Evolutionary conservation across 768 basidiomycete species (phyloP), one percentile per base, ranked within the genome.

Genomic region (Dacryopinax primogenitus): DNA sequence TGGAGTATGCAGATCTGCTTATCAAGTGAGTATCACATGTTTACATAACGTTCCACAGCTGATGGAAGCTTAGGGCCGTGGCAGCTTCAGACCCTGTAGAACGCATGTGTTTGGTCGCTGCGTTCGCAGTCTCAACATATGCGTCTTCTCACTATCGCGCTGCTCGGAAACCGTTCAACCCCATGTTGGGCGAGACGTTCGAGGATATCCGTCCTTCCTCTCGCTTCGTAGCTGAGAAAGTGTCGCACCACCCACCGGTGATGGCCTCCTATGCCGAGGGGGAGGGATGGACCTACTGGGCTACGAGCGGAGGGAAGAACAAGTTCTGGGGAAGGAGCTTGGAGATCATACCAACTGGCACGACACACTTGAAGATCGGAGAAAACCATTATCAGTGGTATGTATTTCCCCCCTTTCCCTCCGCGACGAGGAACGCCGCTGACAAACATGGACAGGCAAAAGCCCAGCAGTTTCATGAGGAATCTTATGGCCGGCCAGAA

Each of bases 251-350:
- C 70, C 90, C 90, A 13, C 81, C 92, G 37, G 79, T 92, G 70
- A 83, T 92, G 71, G 91, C 90, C 2, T 91, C 87, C 75, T 88
- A 90, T 70, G 91, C 90, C 2, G 84, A 90, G 72, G 90, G 90
- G 23, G 75, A 81, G 33, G 80, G 83, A 4, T 93, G 92, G 92
- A 82, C 85, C 71, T 73, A 91, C 33, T 79, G 79, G 65, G 87
- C 83, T 34, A 90, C 87, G 0, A 86, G 87, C n/a, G 80, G 83
- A 69, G 90, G 88, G 28, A 89, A 83, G 75, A 92, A 90, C 65
- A 91, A 90, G 74, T 91, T 93, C 74, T 90, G 90, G 89, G 91
- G 90, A 88, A 73, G 66, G 84, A 90, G 88, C 69, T 75, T 93
- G 70, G 92, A 93, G 75, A 83, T 94, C 51, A 87, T 90, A 45